Percentiles rank a stretch among this genome's conserved stretches.
Conservation (phyloP, 1,139 yeast species). For the Martiniozyma asiatica region DNA sequence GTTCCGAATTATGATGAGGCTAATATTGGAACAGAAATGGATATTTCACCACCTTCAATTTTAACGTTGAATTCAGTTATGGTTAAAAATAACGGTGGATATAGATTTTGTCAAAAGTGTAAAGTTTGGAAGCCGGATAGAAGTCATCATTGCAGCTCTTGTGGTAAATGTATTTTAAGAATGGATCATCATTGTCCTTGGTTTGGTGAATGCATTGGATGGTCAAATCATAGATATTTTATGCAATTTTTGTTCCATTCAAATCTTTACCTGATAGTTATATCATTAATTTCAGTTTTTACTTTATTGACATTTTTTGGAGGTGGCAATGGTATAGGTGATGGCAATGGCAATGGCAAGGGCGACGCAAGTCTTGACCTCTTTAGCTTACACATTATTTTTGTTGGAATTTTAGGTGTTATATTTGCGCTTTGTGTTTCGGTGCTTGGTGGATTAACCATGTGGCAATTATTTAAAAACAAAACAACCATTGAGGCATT, state of each 20-base stretch:
- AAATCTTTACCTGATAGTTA: slow-evolving; percentile 34
- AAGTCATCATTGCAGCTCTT: slow-evolving; percentile 76
- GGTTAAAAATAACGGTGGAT: slow-evolving; percentile 32
- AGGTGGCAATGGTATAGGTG: slow-evolving; percentile 20
- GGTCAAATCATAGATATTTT: slow-evolving; percentile 65
- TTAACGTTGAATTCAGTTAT: slow-evolving; percentile 25
- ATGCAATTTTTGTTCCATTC: slow-evolving; percentile 60
- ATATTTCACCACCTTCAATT: slow-evolving; percentile 29
- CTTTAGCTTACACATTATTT: slow-evolving; percentile 51
- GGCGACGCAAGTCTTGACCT: too few species aligned
- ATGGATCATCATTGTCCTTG: slow-evolving; percentile 97
- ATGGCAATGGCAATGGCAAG: too few species aligned
- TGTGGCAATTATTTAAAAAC: slow-evolving; percentile 50
- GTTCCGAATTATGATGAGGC: too few species aligned
- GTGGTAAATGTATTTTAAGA: slow-evolving; percentile 56
- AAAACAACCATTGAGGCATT: slow-evolving; percentile 76
- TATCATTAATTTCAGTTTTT: slow-evolving; percentile 27
- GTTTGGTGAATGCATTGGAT: slow-evolving; percentile 87
- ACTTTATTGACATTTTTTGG: slow-evolving; percentile 33
- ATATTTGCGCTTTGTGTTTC: slow-evolving; percentile 55
- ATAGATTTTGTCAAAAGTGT: slow-evolving; percentile 63
- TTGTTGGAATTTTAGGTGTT: slow-evolving; percentile 45
- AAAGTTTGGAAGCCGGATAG: slow-evolving; percentile 88
- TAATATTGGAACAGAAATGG: too few species aligned
- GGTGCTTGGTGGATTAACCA: slow-evolving; percentile 46